phyloP scores from a whole-genome alignment of 2,329 filamentous ascomycete species.

The Fusarium sarcochroum region DNA sequence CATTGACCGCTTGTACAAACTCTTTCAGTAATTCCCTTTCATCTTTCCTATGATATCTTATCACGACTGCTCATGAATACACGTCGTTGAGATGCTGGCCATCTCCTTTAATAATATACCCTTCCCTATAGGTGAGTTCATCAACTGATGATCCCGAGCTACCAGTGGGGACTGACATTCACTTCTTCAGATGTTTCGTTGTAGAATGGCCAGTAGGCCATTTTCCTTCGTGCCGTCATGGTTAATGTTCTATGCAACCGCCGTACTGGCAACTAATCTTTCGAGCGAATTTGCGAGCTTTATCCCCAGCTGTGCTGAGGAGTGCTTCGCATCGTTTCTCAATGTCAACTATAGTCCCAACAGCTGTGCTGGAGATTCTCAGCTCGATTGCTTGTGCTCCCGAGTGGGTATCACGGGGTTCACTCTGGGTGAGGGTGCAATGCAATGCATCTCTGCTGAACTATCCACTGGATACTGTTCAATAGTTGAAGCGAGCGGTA shows the following conservation, averaged over 20 bases:
- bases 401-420: constrained; percentile 71
- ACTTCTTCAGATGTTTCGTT: constrained; percentile 56
- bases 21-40: constrained; percentile 18
- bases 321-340: constrained; percentile 75
- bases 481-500: constrained; percentile 57
- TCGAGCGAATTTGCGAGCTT: constrained; percentile 57
- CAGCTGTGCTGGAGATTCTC: constrained; percentile 63
- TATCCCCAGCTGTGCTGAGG: constrained; percentile 71
- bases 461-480: constrained; percentile 65
- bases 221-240: constrained; percentile 49
- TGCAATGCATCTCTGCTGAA: constrained; percentile 75
- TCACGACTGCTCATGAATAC: constrained; percentile 45
- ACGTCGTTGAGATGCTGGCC: constrained; percentile 56
- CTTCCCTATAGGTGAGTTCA: constrained; percentile 46
- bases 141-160: neutral
- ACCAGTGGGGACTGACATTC: constrained; percentile 14
- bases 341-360: constrained; percentile 67
- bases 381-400: constrained; percentile 75
- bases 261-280: constrained; percentile 51
- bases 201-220: constrained; percentile 60
- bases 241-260: constrained; percentile 50
- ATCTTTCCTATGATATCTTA: constrained; percentile 34
- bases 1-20: constrained; percentile 20
- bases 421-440: constrained; percentile 78
- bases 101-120: constrained; percentile 50